A percentile compares a stretch with the other conserved stretches of the same genome.
phyloP scores from a whole-genome alignment of 306 rosid genomes.

The Ormosia semicastrata region DNA sequence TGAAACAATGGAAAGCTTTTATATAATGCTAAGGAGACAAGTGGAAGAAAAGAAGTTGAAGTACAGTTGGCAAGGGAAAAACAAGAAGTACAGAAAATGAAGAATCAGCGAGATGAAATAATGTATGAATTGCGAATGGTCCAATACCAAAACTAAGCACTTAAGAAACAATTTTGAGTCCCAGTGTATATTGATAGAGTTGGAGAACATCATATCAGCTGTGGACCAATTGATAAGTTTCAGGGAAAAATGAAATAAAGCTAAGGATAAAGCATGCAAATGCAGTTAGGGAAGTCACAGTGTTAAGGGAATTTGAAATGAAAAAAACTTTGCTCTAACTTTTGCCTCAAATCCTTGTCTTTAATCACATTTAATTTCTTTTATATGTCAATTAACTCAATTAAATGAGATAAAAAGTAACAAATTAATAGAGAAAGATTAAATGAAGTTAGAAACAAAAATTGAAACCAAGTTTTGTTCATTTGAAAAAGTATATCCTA shows the following conservation, averaged over 20 bases:
- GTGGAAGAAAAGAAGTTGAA: conserved; percentile 55
- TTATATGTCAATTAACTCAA: too few species aligned
- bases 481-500: conserved; percentile 35
- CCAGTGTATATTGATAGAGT: conserved; percentile 44
- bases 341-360: too few species aligned
- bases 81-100: conserved; percentile 51
- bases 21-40: conserved; percentile 56
- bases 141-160: conserved; percentile 49
- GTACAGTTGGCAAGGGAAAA: conserved; percentile 48
- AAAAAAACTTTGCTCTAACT: too few species aligned
- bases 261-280: conserved; percentile 50
- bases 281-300: conserved; percentile 51
- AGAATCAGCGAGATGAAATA: conserved; percentile 44
- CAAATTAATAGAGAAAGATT: too few species aligned
- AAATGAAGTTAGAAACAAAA: too few species aligned
- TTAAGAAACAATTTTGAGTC: conserved; percentile 51
- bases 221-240: conserved; percentile 74
- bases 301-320: conserved; percentile 49
- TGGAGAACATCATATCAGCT: conserved; percentile 78
- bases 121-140: conserved; percentile 45
- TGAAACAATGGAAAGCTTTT: conserved; percentile 49
- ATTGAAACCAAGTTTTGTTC: too few species aligned
- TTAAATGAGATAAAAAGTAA: too few species aligned
- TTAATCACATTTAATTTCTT: too few species aligned
- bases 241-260: conserved; percentile 74